phyloP scores from a whole-genome alignment of 192 early-diverging fungal genomes.

The Nowakowskiella sp. region DNA sequence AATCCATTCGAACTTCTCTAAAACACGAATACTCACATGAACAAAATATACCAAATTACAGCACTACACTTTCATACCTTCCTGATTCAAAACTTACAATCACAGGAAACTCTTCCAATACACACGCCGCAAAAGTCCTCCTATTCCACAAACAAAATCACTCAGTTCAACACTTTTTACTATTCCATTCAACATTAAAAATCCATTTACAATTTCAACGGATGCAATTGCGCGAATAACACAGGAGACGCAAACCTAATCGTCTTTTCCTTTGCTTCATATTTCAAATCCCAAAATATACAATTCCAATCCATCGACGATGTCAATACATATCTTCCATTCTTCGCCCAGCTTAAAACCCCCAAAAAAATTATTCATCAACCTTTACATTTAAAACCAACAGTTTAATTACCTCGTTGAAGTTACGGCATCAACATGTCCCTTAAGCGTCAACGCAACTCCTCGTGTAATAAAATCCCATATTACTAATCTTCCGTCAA shows the following conservation, averaged over 20 bases:
- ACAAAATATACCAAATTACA: no score
- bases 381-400: not conserved
- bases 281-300: slow-evolving; percentile 79
- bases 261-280: slow-evolving; percentile 41
- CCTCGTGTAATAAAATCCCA: slow-evolving; percentile 88
- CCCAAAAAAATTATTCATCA: not conserved
- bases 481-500: slow-evolving; percentile 69
- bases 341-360: slow-evolving; percentile 64
- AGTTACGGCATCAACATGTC: slow-evolving; percentile 67
- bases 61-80: no score
- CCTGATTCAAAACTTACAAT: no score
- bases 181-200: no score
- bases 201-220: slow-evolving; percentile 57
- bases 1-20: no score
- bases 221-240: slow-evolving; percentile 67
- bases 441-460: slow-evolving; percentile 56
- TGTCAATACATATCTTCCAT: slow-evolving; percentile 71
- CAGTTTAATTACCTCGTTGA: slow-evolving; percentile 65
- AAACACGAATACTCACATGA: no score
- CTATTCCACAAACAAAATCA: no score
- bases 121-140: no score
- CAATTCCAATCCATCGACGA: slow-evolving; percentile 73
- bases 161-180: no score
- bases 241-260: slow-evolving; percentile 65
- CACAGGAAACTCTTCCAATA: no score